Conservation (phyloP, 495 filamentous ascomycete genomes). For the Neurospora tetraspora region DNA sequence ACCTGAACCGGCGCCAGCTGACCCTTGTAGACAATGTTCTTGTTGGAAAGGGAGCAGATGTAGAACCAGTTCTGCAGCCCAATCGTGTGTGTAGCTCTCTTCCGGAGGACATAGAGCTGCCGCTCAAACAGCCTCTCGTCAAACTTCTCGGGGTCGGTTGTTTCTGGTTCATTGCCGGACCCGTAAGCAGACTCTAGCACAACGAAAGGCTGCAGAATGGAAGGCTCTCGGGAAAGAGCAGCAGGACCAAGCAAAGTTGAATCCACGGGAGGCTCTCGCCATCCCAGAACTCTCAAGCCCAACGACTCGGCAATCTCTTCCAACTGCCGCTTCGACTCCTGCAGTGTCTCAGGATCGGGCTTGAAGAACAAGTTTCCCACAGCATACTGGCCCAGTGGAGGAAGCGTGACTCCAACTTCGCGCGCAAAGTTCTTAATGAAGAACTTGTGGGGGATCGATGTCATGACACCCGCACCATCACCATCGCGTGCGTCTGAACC, state of each 20-base stretch:
- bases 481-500: conserved; percentile 96
- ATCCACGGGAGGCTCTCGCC: conserved; percentile 92
- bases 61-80: conserved; percentile 99
- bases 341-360: conserved; percentile 77
- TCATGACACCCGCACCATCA: conserved; percentile 98
- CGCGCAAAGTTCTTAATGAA: conserved; percentile 97
- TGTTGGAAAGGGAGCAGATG: conserved; percentile 92
- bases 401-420: conserved; percentile 76
- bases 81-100: conserved; percentile 88
- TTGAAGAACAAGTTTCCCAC: conserved; percentile 99
- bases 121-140: conserved; percentile 82
- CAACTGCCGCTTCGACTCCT: conserved; percentile 79
- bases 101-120: conserved; percentile 89
- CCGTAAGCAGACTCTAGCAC: conserved; percentile 83
- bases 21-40: conserved; percentile 99
- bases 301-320: conserved; percentile 84
- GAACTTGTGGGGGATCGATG: conserved; percentile 96
- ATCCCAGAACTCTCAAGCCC: conserved; percentile 85
- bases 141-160: conserved; percentile 67
- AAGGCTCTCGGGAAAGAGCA: conserved; percentile 85
- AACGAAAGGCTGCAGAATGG: conserved; percentile 92
- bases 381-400: conserved; percentile 87
- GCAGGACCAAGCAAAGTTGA: conserved; percentile 89
- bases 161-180: conserved; percentile 69
- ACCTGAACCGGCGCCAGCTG: conserved; percentile 93